Percentiles rank a stretch among this genome's conserved stretches.
phyloP scores from a whole-genome alignment of 495 filamentous ascomycete genomes.

The Delitschia confertaspora region DNA sequence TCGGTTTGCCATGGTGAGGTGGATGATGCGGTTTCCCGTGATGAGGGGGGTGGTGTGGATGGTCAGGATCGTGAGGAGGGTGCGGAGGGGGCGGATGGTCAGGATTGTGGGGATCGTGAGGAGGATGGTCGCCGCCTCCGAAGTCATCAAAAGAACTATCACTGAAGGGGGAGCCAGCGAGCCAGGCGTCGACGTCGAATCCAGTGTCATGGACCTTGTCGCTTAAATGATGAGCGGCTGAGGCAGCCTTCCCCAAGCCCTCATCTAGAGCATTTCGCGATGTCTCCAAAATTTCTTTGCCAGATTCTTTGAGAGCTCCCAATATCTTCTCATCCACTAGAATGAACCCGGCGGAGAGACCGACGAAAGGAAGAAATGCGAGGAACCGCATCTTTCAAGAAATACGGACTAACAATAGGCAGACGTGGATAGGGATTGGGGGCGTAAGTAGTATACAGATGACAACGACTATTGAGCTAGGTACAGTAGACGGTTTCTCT shows the following conservation, averaged over 20 bases:
- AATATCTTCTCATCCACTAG: conserved; percentile 41
- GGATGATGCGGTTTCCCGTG: conserved; percentile 25
- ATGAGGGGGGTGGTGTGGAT: conserved; percentile 29
- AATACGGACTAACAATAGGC: no score
- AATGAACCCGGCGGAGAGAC: conserved; percentile 49
- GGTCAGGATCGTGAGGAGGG: conserved; percentile 28
- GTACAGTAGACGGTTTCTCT: no score
- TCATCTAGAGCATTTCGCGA: conserved; percentile 42
- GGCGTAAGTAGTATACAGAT: no score
- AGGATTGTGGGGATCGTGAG: conserved; percentile 27
- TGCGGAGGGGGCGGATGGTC: conserved; percentile 24
- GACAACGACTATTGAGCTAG: no score
- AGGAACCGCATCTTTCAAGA: conserved; percentile 50
- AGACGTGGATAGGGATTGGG: no score
- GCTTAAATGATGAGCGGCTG: conserved; percentile 26
- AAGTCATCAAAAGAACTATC: conserved; percentile 30
- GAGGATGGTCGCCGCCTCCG: conserved; percentile 23
- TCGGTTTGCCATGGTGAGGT: conserved; percentile 34
- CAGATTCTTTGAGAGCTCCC: conserved; percentile 14
- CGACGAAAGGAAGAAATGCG: conserved; percentile 45
- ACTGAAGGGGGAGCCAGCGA: conserved; percentile 25
- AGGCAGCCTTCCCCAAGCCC: conserved; percentile 36
- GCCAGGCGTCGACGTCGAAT: conserved; percentile 41
- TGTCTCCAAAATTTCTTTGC: conserved; percentile 30
- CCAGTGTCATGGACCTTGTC: conserved; percentile 35